Conservation (phyloP, 192 early-diverging fungal genomes). For the Geranomyces michiganensis region DNA sequence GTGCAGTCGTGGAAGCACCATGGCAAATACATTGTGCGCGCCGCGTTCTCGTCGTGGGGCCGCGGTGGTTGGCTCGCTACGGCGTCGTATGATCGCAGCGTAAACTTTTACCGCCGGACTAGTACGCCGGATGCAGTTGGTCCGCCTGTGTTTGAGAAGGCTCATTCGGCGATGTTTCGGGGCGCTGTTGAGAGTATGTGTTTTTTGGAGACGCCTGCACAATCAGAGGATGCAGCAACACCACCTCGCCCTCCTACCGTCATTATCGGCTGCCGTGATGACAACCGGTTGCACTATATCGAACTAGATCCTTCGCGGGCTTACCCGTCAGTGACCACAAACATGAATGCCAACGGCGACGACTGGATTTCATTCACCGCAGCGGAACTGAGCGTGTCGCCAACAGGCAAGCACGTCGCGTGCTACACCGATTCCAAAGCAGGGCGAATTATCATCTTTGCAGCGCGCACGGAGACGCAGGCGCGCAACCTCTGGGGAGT, state of each 20-base stretch:
- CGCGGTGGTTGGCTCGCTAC: conserved; percentile 63
- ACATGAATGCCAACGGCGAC: conserved; percentile 81
- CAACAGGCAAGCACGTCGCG: conserved; percentile 59
- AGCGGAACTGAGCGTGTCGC: conserved; percentile 62
- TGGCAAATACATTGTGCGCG: conserved; percentile 67
- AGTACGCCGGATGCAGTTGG: background rate
- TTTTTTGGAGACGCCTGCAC: conserved; percentile 43
- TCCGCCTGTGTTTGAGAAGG: conserved; percentile 8
- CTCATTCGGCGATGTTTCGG: conserved; percentile 50
- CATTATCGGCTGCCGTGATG: conserved; percentile 68
- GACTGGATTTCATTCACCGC: conserved; percentile 83
- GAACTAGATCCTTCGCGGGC: conserved; percentile 39
- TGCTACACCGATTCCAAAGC: conserved; percentile 69
- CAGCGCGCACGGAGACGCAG: conserved; percentile 41
- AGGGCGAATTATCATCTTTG: conserved; percentile 69
- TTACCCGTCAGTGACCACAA: conserved; percentile 33
- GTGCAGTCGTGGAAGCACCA: conserved; percentile 71
- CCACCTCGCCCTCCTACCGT: conserved; percentile 23
- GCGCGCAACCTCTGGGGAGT: conserved; percentile 67
- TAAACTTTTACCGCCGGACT: conserved; percentile 59
- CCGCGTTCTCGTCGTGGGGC: conserved; percentile 55
- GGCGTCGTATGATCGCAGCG: conserved; percentile 70
- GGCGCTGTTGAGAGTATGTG: conserved; percentile 71
- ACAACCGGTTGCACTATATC: conserved; percentile 75
- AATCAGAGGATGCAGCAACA: background rate